Evolutionary conservation across 139 green algal genomes (phyloP).

Genomic region (Chlamydomonas schloesseri): DNA sequence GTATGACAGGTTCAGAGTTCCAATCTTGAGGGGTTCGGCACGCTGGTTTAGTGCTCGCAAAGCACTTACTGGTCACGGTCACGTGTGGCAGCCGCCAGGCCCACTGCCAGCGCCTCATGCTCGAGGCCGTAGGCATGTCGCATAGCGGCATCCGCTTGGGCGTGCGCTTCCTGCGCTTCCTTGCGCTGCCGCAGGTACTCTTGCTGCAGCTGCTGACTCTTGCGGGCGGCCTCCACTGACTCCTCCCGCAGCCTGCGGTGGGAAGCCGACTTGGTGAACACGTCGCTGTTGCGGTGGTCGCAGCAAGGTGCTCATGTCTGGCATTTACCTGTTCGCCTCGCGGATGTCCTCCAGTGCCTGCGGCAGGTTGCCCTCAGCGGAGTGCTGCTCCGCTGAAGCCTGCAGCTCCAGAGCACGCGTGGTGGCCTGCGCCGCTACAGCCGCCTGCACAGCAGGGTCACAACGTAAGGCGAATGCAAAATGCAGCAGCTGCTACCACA

Average conservation of each 20-base stretch:
- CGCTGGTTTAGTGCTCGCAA: too few relatives aligned
- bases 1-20: too few relatives aligned
- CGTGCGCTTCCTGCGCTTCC: constrained; percentile 35
- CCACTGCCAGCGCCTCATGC: constrained; percentile 9
- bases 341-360: constrained; percentile 34
- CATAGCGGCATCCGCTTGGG: constrained; percentile 38
- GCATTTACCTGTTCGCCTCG: constrained; percentile 11
- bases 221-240: constrained; percentile 21
- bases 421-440: constrained; percentile 1
- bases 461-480: not conserved
- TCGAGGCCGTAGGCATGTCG: constrained; percentile 37
- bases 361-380: constrained; percentile 17
- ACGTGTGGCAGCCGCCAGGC: too few relatives aligned
- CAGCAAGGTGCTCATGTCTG: too few relatives aligned
- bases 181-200: constrained; percentile 25
- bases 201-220: constrained; percentile 29
- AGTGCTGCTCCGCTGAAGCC: constrained; percentile 24
- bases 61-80: too few relatives aligned
- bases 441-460: not conserved
- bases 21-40: too few relatives aligned
- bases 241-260: constrained; percentile 23
- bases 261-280: too few relatives aligned
- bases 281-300: too few relatives aligned
- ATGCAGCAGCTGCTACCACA: not conserved
- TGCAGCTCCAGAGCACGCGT: constrained; percentile 34